These are phyloP conservation scores for Amanita phalloides DNA, from an alignment of 768 basidiomycete species.

Conservation along the genomic window DNA sequence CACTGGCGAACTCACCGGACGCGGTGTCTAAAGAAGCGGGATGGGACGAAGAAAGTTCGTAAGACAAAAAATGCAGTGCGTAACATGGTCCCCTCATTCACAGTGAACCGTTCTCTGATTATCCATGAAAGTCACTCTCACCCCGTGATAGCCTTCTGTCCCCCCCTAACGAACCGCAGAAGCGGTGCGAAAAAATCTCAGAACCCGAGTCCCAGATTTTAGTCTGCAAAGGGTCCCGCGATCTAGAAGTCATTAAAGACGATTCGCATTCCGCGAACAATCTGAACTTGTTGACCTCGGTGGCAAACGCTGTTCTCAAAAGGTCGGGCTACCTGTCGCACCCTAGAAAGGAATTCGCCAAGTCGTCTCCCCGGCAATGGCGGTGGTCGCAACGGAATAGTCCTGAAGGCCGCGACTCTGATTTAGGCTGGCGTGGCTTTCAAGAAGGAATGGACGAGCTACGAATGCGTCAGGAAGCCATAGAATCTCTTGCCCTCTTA, in stretches of 20 bases:
- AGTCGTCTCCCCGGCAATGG: constrained; percentile 20
- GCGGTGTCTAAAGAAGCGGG: constrained; percentile 41
- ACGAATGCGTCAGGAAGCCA: constrained; percentile 1
- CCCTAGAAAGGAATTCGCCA: constrained; percentile 7
- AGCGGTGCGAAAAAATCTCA: not conserved
- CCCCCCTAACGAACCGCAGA: not conserved
- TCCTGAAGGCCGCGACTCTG: constrained; percentile 12
- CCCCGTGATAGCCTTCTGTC: not conserved
- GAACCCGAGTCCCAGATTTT: not conserved
- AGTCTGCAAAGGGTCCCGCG: not conserved
- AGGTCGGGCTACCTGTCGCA: constrained; percentile 8
- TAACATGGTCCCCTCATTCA: constrained; percentile 13
- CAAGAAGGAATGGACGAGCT: constrained; percentile 2
- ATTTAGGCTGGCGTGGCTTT: not conserved
- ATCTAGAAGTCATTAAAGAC: not conserved
- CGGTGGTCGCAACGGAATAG: constrained; percentile 30
- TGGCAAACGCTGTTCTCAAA: constrained; percentile 1
- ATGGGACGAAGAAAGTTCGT: constrained; percentile 14
- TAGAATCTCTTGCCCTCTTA: constrained; percentile 4
- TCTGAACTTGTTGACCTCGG: constrained; percentile 2
- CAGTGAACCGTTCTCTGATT: constrained; percentile 11
- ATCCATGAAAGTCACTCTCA: not conserved
- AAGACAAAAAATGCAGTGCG: constrained; percentile 9
- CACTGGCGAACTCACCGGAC: constrained; percentile 60
- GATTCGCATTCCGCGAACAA: not conserved